These are phyloP conservation scores for Podospora pseudoanserina DNA, from an alignment of 495 filamentous ascomycete genomes.

Conservation along the genomic window DNA sequence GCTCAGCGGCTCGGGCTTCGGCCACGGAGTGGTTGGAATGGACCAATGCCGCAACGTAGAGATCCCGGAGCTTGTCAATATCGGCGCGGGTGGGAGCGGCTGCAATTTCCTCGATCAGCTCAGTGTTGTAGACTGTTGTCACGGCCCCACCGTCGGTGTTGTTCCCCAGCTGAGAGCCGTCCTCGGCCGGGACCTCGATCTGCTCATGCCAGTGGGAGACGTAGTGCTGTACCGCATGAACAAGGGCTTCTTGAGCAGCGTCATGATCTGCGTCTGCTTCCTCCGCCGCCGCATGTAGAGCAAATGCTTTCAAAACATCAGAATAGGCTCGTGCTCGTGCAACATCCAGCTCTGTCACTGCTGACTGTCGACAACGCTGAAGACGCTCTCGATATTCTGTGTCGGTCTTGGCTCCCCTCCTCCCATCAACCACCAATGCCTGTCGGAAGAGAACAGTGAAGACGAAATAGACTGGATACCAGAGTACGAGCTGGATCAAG, in stretches of 20 bases:
- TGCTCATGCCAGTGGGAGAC: conserved; percentile 33
- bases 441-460: conserved; percentile 31
- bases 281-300: conserved; percentile 25
- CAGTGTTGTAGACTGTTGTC: conserved; percentile 31
- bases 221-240: conserved; percentile 25
- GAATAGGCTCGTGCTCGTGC: conserved; percentile 26
- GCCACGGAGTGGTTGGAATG: conserved; percentile 23
- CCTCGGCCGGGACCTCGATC: conserved; percentile 19
- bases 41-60: conserved; percentile 29
- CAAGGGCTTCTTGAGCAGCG: conserved; percentile 19
- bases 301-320: conserved; percentile 29
- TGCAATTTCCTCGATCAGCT: conserved; percentile 30
- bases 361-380: conserved; percentile 13
- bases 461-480: conserved; percentile 34
- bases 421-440: conserved; percentile 22
- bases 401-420: conserved; percentile 13
- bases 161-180: conserved; percentile 17
- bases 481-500: conserved; percentile 31
- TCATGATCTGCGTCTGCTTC: conserved; percentile 24
- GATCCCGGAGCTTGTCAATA: conserved; percentile 31
- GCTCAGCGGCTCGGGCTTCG: conserved; percentile 29
- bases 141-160: conserved; percentile 23
- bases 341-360: conserved; percentile 23
- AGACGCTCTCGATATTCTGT: conserved; percentile 24
- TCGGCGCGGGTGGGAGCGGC: conserved; percentile 30